Percentiles rank a stretch among this genome's conserved stretches.
Conservation (phyloP, 306 rosid species). For the Trifolium fragiferum region DNA sequence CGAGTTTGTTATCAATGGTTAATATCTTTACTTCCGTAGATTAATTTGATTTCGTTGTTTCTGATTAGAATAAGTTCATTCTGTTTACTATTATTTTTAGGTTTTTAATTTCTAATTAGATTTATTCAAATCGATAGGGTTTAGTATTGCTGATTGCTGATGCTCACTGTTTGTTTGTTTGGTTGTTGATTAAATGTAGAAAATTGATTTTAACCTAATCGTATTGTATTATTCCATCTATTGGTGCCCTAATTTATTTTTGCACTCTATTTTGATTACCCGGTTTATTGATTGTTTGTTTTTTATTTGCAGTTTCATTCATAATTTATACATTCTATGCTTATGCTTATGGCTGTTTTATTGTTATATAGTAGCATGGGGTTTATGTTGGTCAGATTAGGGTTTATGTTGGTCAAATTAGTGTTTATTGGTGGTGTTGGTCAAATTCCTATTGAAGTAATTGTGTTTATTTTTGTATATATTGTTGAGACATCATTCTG, state of each 20-base stretch:
- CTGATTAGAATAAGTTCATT: conserved; percentile 34
- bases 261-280: background rate
- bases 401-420: background rate
- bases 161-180: background rate
- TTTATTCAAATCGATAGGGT: background rate
- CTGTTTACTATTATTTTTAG: background rate
- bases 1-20: conserved; percentile 18
- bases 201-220: background rate
- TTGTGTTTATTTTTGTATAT: background rate
- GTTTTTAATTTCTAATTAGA: background rate
- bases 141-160: conserved; percentile 1
- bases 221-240: conserved; percentile 29
- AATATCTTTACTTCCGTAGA: background rate
- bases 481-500: background rate
- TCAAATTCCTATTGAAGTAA: background rate
- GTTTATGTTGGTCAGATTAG: background rate
- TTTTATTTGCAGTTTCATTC: background rate
- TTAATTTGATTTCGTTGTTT: background rate
- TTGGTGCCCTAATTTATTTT: background rate
- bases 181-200: background rate
- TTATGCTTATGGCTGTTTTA: background rate
- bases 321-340: background rate
- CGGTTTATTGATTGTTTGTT: background rate
- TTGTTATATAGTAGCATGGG: background rate
- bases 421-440: background rate